Conservation (phyloP, 192 early-diverging fungal species). For the Rhizophagus sp. region DNA sequence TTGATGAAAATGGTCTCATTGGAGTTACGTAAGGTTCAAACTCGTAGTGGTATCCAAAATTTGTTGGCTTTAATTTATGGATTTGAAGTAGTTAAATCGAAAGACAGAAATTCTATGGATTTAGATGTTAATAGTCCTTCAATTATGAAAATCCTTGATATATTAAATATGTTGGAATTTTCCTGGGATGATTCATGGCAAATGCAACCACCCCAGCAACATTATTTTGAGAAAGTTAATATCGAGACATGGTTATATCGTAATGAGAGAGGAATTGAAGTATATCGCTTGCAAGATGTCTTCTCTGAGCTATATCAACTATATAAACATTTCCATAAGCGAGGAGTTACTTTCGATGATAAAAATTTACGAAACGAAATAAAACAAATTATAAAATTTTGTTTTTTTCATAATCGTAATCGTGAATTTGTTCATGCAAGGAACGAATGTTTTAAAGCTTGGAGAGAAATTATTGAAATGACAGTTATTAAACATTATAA, state of each 20-base stretch:
- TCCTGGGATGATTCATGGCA: constrained; percentile 45
- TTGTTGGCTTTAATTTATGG: constrained; percentile 49
- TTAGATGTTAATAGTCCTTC: constrained; percentile 38
- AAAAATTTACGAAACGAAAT: constrained; percentile 58
- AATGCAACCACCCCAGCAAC: constrained; percentile 29
- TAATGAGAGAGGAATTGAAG: constrained; percentile 57
- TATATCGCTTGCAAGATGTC: constrained; percentile 74
- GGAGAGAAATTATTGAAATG: constrained; percentile 81
- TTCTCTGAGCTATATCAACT: constrained; percentile 57
- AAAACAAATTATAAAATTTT: constrained; percentile 58
- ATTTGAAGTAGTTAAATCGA: constrained; percentile 37
- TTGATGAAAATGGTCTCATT: constrained; percentile 83
- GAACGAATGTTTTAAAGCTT: constrained; percentile 70
- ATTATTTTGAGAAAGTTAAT: constrained; percentile 50
- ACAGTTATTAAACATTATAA: constrained; percentile 67
- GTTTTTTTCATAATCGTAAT: constrained; percentile 73
- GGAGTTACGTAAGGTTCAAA: constrained; percentile 69
- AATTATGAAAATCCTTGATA: constrained; percentile 65
- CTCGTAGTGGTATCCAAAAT: constrained; percentile 41
- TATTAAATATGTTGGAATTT: constrained; percentile 72
- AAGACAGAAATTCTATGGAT: constrained; percentile 35
- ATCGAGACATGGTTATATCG: constrained; percentile 48
- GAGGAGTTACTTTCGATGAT: constrained; percentile 42
- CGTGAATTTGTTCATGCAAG: constrained; percentile 71
- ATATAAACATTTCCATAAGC: constrained; percentile 45